A percentile compares a stretch with the other conserved stretches of the same genome.
Conservation (phyloP, 176 grass and related monocot species). For the Oryza brachyantha region DNA sequence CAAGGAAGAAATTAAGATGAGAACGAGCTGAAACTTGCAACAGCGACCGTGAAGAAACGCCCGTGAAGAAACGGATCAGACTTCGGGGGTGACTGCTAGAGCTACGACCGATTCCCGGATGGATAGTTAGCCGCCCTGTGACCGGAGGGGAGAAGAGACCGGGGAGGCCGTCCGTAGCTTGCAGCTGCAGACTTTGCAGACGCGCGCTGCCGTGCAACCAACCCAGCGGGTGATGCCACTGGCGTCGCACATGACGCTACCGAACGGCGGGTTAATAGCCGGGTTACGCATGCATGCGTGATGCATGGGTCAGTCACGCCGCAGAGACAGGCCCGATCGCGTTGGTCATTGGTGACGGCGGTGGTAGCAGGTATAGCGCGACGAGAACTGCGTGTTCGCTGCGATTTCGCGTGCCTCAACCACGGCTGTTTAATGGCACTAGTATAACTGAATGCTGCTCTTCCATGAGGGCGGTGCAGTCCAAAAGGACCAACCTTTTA, state of each 20-base stretch:
- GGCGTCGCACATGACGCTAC: not conserved
- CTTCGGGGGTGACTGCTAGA: not conserved
- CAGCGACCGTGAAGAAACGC: not conserved
- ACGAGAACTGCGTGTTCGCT: not conserved
- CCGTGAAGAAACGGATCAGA: slow-evolving; percentile 19
- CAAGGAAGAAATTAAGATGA: not conserved
- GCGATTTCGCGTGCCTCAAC: not conserved
- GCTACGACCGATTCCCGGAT: not conserved
- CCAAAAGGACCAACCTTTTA: not conserved
- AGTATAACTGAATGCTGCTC: not conserved
- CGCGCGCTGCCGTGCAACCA: not conserved
- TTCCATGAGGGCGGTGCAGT: not conserved
- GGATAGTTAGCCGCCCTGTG: no score
- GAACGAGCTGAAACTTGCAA: not conserved
- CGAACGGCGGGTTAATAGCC: slow-evolving; percentile 5
- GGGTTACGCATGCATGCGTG: not conserved
- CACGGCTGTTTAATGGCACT: not conserved
- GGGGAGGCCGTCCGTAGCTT: no score
- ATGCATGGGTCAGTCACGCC: not conserved
- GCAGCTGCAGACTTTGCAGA: not conserved
- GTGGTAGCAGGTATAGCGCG: not conserved
- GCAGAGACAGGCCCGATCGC: not conserved
- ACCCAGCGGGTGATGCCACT: not conserved
- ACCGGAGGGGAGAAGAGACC: no score
- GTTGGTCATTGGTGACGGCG: not conserved